Base-by-base conservation (phyloP, 2,329 filamentous ascomycete genomes). In the Colletotrichum sp. region DNA sequence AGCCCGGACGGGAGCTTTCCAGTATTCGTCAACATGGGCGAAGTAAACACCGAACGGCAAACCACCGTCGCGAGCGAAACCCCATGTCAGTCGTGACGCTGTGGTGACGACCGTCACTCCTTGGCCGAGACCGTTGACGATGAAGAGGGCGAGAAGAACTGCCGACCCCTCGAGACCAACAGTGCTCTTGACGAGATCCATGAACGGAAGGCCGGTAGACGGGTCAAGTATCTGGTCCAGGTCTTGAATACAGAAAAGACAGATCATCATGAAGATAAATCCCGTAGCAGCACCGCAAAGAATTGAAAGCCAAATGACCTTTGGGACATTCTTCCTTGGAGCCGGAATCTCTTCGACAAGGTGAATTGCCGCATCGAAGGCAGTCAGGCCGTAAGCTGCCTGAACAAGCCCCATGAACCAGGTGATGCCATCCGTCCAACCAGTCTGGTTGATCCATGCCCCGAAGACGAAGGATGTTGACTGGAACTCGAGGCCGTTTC, bases 341-440 rank as follows among this genome's bases (percentile, higher is more conserved):
- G 85, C 82, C 2, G 90, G 89, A 2, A 91, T 89, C 78, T 91
- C 90, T 77, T 92, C 90, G 3, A 90, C 88, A 84, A 92, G 87
- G 79, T 92, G 90, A 49, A 91, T 90, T 39, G 90, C 90, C 0
- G 90, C 88, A 78, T 92, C 90, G 77, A 92, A 91, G 2, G 90
- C 90, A 0, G 89, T 90, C 18, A 91, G 81, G 3, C 89, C 90
- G 71, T 91, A 92, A 0, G 90, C 90, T 2, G 89, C 87, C 78
- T 92, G 90, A 0, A 92, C 85, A 2, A 92, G 86, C 6, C 90
- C 90, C 0, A 88, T 87, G 78, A 92, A 91, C 89, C 89, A 92
- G n/a, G 88, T 87, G 1, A 91, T 87, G 1, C 89, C 89, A 59
- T 90, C 86, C 2, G 83, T 81, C 90, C 90, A 92, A n/a, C 89